These are phyloP conservation scores for Chrysoporthe austroafricana DNA, from an alignment of 2,329 filamentous ascomycete genomes.

Conservation along the genomic window DNA sequence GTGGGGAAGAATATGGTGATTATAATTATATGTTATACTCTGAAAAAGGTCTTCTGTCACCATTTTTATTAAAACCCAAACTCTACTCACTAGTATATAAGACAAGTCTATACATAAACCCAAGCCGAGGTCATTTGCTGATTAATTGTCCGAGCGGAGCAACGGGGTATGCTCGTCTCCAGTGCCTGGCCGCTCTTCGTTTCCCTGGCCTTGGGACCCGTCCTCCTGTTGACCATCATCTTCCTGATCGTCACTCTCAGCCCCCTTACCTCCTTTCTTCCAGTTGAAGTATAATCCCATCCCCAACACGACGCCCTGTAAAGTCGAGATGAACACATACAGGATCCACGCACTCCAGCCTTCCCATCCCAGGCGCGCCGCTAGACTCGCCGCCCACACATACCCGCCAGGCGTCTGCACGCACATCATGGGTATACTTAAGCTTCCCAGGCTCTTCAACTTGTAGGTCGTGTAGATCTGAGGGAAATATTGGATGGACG, in stretches of 20 bases:
- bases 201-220: not conserved
- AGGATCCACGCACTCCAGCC: conserved; percentile 98
- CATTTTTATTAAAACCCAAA: no score
- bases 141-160: not conserved
- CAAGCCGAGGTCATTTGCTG: not conserved
- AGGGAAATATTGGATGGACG: conserved; percentile 88
- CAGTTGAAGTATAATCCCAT: conserved; percentile 82
- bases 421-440: conserved; percentile 97
- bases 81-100: no score
- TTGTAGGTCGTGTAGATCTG: conserved; percentile 92
- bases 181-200: not conserved
- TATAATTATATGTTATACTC: no score
- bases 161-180: conserved; percentile 7
- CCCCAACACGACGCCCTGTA: conserved; percentile 81
- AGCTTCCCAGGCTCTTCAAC: conserved; percentile 82
- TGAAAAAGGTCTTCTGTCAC: no score
- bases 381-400: conserved; percentile 85
- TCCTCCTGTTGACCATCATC: not conserved
- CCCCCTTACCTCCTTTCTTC: conserved; percentile 37
- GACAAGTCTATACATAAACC: no score
- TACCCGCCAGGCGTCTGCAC: conserved; percentile 95
- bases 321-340: conserved; percentile 79
- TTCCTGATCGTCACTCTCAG: conserved; percentile 21
- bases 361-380: conserved; percentile 73
- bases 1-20: no score